These are phyloP conservation scores for Bretschneidera sinensis DNA, from an alignment of 345 rosid species.

Conservation along the genomic window DNA sequence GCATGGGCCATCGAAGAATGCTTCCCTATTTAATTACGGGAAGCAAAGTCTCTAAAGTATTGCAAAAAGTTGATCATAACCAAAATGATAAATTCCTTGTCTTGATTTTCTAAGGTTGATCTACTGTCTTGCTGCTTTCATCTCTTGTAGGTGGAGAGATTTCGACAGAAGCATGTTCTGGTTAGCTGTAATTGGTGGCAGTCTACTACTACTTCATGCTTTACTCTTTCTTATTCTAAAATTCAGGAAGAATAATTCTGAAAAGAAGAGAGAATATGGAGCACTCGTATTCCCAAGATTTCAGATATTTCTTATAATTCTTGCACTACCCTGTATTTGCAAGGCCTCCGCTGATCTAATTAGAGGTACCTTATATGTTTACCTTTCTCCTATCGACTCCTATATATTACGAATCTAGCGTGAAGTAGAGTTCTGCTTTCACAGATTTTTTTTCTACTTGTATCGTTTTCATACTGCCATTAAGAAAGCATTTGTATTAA, in stretches of 20 bases:
- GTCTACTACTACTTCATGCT: slow-evolving; percentile 60
- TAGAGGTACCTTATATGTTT: slow-evolving; percentile 41
- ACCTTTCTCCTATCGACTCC: not conserved
- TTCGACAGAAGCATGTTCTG: slow-evolving; percentile 88
- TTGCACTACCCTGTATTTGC: slow-evolving; percentile 69
- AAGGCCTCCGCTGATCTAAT: slow-evolving; percentile 61
- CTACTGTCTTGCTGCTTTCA: slow-evolving; percentile 1
- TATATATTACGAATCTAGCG: not conserved
- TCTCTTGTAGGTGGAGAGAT: slow-evolving; percentile 69
- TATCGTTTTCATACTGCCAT: not conserved
- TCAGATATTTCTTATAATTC: slow-evolving; percentile 71
- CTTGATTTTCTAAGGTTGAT: too few species aligned
- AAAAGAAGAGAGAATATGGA: slow-evolving; percentile 47
- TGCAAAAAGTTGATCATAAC: too few species aligned
- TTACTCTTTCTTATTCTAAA: slow-evolving; percentile 48
- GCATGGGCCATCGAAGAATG: too few species aligned
- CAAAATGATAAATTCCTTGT: too few species aligned
- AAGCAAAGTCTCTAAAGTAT: too few species aligned
- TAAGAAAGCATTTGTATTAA: too few species aligned
- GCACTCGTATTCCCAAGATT: slow-evolving; percentile 74
- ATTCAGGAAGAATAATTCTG: slow-evolving; percentile 37
- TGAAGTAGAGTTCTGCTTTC: not conserved
- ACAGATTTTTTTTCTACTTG: too few species aligned
- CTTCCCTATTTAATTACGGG: too few species aligned
- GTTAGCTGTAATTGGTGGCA: slow-evolving; percentile 63